Percentiles rank a stretch among this genome's conserved stretches.
Evolutionary conservation across 2,329 filamentous ascomycete genomes (phyloP).

Genomic region (Neofusicoccum kwambonambiense): DNA sequence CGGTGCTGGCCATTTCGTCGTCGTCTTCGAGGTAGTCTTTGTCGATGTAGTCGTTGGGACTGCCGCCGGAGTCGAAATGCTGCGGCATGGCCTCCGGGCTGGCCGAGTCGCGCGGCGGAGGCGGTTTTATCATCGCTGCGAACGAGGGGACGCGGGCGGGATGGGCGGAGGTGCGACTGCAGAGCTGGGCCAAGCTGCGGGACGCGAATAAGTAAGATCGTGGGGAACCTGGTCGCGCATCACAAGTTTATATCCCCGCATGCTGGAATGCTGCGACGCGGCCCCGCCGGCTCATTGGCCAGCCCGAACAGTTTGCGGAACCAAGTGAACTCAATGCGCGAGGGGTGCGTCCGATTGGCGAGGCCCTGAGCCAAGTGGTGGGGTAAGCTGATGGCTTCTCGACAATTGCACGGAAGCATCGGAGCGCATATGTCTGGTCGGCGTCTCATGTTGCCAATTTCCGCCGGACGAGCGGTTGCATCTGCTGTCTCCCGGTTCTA

Average conservation of each 20-base stretch:
- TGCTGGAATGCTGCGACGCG: not conserved
- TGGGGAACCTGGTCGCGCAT: slow-evolving; percentile 11
- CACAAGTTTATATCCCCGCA: not conserved
- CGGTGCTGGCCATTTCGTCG: not conserved
- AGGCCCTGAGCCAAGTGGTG: not conserved
- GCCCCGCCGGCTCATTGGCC: not conserved
- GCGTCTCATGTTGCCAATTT: no score
- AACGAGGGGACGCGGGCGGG: not conserved
- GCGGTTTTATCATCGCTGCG: not conserved
- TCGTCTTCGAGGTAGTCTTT: slow-evolving; percentile 5
- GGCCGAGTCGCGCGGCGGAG: not conserved
- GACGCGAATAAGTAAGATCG: not conserved
- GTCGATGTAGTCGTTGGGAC: slow-evolving; percentile 5
- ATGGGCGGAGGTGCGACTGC: not conserved
- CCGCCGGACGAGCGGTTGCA: no score
- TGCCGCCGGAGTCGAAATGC: not conserved
- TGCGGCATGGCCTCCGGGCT: not conserved
- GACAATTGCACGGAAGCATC: not conserved
- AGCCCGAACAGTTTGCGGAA: not conserved
- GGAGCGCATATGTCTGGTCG: not conserved
- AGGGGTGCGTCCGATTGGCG: not conserved
- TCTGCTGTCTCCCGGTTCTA: no score
- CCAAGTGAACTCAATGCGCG: not conserved
- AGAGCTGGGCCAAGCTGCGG: not conserved
- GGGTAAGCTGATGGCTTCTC: not conserved